Evolutionary conservation across 257 asterid species (phyloP).

Genomic region (Nicotiana tabacum): DNA sequence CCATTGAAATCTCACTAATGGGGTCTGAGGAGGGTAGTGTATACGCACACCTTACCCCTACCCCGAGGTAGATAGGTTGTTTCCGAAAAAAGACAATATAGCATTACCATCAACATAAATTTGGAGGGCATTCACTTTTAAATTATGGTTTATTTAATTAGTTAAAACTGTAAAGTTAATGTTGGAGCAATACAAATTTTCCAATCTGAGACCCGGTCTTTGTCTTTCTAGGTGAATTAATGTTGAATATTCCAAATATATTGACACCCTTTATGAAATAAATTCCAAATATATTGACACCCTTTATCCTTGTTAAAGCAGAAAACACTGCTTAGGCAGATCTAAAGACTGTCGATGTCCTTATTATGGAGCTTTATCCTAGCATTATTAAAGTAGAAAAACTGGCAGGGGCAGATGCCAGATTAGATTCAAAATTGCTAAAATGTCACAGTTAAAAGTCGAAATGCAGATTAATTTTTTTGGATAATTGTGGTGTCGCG

Average conservation of each 20-base stretch:
- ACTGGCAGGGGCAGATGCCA: not conserved
- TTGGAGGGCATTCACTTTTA: constrained; percentile 22
- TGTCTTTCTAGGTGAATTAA: constrained; percentile 65
- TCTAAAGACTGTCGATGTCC: not conserved
- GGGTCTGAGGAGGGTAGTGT: no score
- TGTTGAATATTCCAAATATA: constrained; percentile 31
- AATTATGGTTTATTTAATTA: constrained; percentile 39
- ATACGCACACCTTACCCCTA: no score
- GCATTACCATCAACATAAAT: not conserved
- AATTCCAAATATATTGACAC: not conserved
- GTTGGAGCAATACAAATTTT: constrained; percentile 51
- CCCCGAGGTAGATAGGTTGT: no score
- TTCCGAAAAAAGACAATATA: no score
- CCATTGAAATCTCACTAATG: no score
- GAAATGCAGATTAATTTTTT: not conserved
- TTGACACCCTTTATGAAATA: not conserved
- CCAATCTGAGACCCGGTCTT: constrained; percentile 63
- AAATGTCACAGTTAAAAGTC: not conserved
- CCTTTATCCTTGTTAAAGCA: constrained; percentile 21
- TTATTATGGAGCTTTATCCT: not conserved
- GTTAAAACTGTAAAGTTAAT: constrained; percentile 71
- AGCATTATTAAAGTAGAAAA: not conserved
- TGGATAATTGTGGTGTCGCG: no score
- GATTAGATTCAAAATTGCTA: not conserved
- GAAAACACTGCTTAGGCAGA: not conserved